Percentiles rank a stretch among this genome's conserved stretches.
Conservation (phyloP, 129 eudicot genomes). For the Flaveria brownii region DNA sequence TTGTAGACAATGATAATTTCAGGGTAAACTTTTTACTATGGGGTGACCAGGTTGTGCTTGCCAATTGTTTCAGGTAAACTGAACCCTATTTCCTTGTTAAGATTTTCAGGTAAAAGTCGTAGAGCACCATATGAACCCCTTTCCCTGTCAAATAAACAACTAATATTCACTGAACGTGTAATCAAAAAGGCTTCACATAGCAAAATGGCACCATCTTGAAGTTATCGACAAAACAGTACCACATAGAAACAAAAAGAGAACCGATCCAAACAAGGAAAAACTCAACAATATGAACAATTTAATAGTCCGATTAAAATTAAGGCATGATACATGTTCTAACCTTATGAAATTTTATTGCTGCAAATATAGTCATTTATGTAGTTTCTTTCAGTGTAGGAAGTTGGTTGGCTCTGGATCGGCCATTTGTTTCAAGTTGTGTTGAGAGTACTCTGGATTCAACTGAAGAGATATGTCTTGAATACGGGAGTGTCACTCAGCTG, state of each 20-base stretch:
- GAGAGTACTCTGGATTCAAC: conserved; percentile 51
- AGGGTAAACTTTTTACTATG: conserved; percentile 65
- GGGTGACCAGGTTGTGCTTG: conserved; percentile 89
- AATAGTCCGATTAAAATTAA: not conserved
- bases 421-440: conserved; percentile 59
- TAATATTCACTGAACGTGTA: conserved; percentile 1
- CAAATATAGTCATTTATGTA: not conserved
- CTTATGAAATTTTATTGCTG: not conserved
- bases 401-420: conserved; percentile 84
- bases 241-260: not conserved
- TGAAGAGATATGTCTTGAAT: conserved; percentile 79
- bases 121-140: not conserved
- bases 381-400: conserved; percentile 76
- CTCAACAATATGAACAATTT: not conserved
- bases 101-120: not conserved
- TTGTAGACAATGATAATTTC: conserved; percentile 76
- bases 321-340: not conserved
- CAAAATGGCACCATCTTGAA: not conserved
- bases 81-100: conserved; percentile 1
- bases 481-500: conserved; percentile 88
- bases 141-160: conserved; percentile 11
- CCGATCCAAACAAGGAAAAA: not conserved
- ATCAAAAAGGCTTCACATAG: conserved; percentile 7
- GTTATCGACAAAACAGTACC: not conserved
- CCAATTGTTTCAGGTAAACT: conserved; percentile 75